Base-by-base conservation (phyloP, 805 yeast species). In the Yarrowia yakushimensis region DNA sequence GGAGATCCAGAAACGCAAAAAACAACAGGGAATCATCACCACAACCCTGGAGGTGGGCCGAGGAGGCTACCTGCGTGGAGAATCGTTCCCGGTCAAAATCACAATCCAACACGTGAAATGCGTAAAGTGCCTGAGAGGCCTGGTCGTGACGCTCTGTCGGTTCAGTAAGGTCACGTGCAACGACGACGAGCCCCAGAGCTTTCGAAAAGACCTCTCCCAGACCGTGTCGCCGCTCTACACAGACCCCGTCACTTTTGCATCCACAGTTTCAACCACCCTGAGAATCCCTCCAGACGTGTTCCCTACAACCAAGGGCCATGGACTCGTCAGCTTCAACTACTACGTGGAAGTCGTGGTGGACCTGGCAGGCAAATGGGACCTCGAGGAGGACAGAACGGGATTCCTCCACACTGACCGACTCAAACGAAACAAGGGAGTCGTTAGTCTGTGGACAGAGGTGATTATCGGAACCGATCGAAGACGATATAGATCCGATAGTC, bases 301-400 rank as follows among this genome's bases (percentile, higher is more conserved):
- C 70, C 96, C 97, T 0, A 88, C 96, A 0, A 88, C 90, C 13
- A 79, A 82, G 17, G 87, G 88, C 1, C 82, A 88, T 59, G 84
- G 83, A 1, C 74, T 86, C 52, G 90, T 90, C 9, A 80, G 90
- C 2, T 91, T 91, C 72, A 93, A 88, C 70, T 91, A 92, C 71
- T 88, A 87, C 70, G 76, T 91, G 15, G 97, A 91, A 71, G 91
- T 88, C 2, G 79, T 90, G 63, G 83, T 88, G n/a, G 91, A 91
- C 69, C 74, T 92, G 42, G 85, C 92, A 1, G 89, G 87, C 22
- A 85, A 82, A 64, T 79, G 77, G 64, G 67, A 72, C 9, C 73
- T 78, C 6, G 65, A 63, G 13, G 64, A 63, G 13, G 65, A 54
- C 10, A 60, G 64, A 28, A 30, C 46, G 9, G 67, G 69, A 10